Evolutionary conservation across 495 filamentous ascomycete genomes (phyloP), one percentile per base, ranked within the genome.

Genomic region (Podospora didyma): DNA sequence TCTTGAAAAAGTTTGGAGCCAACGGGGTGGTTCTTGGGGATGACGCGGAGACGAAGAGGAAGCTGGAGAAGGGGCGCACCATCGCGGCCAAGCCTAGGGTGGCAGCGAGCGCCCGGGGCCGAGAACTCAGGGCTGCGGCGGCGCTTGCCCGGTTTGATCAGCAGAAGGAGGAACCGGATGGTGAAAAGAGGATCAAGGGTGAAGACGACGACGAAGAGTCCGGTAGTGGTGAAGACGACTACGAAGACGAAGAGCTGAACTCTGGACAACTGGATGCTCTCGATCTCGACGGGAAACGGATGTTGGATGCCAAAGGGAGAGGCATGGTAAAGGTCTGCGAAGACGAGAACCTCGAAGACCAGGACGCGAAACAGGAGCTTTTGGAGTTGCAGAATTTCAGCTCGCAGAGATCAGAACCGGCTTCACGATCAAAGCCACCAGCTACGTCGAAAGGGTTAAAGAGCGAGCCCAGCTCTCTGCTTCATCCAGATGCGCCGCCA

Each of bases 41-140:
- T 9, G 86, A 92, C 59, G 81, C 83, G 31, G 75, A 76, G 19
- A 69, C 73, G 26, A 86, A 86, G 62, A 72, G 74, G 4, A 79
- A 83, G 61, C 69, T 92, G 21, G 88, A 92, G 66, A 77, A 80
- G 16, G 87, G 87, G 1, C 85, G 80, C 58, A 75, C 67, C 31
- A 64, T 73, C 2, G 74, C 75, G 37, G 79, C 75, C 9, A 91
- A 89, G 59, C 89, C 89, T 0, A 77, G 84, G 54, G 86, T 92
- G 14, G 89, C 89, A 7, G 74, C 74, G 14, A 90, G 87, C 62
- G 77, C 76, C 28, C 71, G 89, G 51, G 89, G 89, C 1, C 72
- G 89, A 55, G 89, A 93, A 49, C 68, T 93, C 16, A 75, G 89
- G 58, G 89, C 88, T 23, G 88, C 85, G 14, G 89, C 89, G 41